Evolutionary conservation across 2,329 filamentous ascomycete species (phyloP), one percentile per base, ranked within the genome.

Genomic region (Ophiocordyceps robertsii): DNA sequence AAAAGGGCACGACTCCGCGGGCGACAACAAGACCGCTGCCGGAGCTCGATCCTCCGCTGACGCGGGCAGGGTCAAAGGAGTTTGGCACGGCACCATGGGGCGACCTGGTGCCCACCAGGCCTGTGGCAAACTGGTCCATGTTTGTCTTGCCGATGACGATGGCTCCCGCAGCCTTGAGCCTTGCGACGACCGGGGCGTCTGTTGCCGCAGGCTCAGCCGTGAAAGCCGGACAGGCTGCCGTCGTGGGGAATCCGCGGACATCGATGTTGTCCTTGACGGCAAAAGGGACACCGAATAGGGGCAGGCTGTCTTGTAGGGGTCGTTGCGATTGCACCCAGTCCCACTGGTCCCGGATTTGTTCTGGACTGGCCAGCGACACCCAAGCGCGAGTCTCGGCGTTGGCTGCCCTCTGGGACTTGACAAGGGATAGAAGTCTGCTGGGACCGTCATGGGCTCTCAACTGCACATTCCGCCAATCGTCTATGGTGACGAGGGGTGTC

Each of bases 111-210:
- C 77, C 77, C 7, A 72, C 73, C 4, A 81, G 64, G 0, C 77
- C 77, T 1, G 77, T 80, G 1, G 76, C 77, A 7, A 81, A 67
- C 49, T 81, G 76, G 46, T 81, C 77, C 40, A 81, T 62, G 48
- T 72, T 74, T 4, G 69, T 68, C 50, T 80, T 80, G 9, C 76
- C 77, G 29, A 80, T 60, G 29, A 75, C 65, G 2, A 80, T 58
- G 2, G 70, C 77, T 1, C 75, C 76, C 8, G 70, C 67, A 0
- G 64, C 60, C 19, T 73, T 64, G 14, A 77, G 57, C 21, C 60
- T 66, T 7, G 68, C 56, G 9, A 76, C 65, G 2, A 75, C 67
- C 1, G 62, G 57, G 1, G 73, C 66, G 32, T 69, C 70, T 7
- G 60, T 53, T 16, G 57, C 59, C 59, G 54, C 62, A 1, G 73